Evolutionary conservation across 2,329 filamentous ascomycete species (phyloP).

Genomic region (Blastomyces gilchristii): DNA sequence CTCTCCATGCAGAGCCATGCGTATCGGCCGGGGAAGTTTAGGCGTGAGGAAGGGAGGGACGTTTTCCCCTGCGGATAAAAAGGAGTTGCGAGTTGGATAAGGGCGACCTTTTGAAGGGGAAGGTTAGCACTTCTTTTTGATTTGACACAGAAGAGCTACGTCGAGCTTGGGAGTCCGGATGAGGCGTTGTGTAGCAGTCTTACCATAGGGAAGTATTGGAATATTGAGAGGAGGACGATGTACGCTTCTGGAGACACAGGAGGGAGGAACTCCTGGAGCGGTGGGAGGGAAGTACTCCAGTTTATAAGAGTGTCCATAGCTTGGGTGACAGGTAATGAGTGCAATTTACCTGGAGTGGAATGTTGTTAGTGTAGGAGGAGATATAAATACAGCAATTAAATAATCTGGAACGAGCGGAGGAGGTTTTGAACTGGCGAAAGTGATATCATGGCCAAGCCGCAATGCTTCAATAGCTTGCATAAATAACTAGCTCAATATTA

Average conservation of each 20-base stretch:
- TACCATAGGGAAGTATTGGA: constrained; percentile 37
- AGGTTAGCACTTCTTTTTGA: constrained; percentile 3
- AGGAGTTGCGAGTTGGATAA: constrained; percentile 62
- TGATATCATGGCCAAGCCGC: no score
- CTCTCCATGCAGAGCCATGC: constrained; percentile 86
- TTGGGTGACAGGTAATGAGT: not conserved
- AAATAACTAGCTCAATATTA: no score
- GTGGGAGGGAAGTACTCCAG: constrained; percentile 20
- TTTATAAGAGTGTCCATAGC: constrained; percentile 16
- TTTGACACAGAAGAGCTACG: not conserved
- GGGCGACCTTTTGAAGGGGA: constrained; percentile 49
- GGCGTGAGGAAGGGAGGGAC: constrained; percentile 51
- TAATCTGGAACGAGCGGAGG: no score
- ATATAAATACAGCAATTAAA: no score
- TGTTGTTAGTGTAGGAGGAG: not conserved
- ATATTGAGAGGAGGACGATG: constrained; percentile 25
- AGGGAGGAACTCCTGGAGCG: constrained; percentile 26
- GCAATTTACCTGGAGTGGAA: not conserved
- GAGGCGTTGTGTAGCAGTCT: constrained; percentile 22
- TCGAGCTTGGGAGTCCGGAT: not conserved
- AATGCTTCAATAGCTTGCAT: no score
- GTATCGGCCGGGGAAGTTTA: constrained; percentile 82
- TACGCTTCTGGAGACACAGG: constrained; percentile 33
- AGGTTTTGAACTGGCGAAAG: no score
- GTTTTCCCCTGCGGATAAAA: constrained; percentile 94